Evolutionary conservation across 2,329 filamentous ascomycete genomes (phyloP).

Genomic region (Fulvia fulva): DNA sequence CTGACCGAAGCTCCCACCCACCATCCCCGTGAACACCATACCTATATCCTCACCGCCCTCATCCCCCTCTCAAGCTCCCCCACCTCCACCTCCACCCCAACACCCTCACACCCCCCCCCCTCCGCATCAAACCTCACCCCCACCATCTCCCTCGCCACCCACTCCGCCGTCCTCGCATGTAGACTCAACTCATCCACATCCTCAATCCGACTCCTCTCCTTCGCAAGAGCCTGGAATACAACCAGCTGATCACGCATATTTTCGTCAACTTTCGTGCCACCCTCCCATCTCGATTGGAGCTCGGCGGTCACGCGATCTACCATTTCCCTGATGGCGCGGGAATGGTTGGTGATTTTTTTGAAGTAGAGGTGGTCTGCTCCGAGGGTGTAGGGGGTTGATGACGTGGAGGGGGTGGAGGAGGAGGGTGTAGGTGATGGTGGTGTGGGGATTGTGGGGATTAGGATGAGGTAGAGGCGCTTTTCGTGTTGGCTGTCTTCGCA

Average conservation of each 20-base stretch:
- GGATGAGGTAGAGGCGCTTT: slow-evolving; percentile 48
- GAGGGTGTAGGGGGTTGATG: slow-evolving; percentile 43
- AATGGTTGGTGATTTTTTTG: slow-evolving; percentile 27
- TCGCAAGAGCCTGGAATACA: slow-evolving; percentile 55
- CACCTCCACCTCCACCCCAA: too few species aligned
- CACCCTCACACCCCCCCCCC: too few species aligned
- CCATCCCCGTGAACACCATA: too few species aligned
- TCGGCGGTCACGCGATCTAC: slow-evolving; percentile 43
- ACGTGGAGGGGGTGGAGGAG: too few species aligned
- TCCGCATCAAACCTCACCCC: slow-evolving; percentile 36
- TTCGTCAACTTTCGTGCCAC: slow-evolving; percentile 51
- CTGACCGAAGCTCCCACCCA: too few species aligned
- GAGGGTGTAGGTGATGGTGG: too few species aligned
- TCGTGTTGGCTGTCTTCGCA: slow-evolving; percentile 23
- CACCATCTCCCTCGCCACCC: slow-evolving; percentile 40
- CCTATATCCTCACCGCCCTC: too few species aligned
- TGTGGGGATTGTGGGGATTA: slow-evolving; percentile 49
- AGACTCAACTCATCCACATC: slow-evolving; percentile 35
- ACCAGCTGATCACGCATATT: slow-evolving; percentile 57
- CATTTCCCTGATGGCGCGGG: slow-evolving; percentile 30
- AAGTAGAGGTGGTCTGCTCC: slow-evolving; percentile 51
- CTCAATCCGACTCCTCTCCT: slow-evolving; percentile 34
- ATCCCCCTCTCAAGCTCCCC: too few species aligned
- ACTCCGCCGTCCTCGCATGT: slow-evolving; percentile 45
- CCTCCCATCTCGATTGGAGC: slow-evolving; percentile 44